Base-by-base conservation (phyloP, 306 rosid genomes). In the Gynostemma pentaphyllum region DNA sequence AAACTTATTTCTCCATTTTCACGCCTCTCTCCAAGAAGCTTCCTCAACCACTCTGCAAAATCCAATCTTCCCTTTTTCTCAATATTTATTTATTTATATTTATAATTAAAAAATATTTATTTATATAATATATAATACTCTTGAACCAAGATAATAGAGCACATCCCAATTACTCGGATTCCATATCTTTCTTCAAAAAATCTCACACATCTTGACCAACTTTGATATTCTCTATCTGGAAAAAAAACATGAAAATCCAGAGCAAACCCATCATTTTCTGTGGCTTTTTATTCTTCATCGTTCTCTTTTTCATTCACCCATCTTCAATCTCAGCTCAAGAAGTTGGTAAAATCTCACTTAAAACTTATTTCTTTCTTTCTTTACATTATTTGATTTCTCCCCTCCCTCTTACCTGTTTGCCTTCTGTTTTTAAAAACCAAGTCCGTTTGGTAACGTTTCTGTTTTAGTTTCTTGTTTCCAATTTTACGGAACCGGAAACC, bases 251-350 rank as follows among this genome's bases (percentile, higher is more conserved):
- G 55, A 12, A 64, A 29, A 10, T 34, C 4, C 45, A 27, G 22
- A 50, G 10, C 16, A 50, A 2, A 4, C 21, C 2, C 36, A 12
- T 39, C 15, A 15, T 67, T 22, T 14, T 22, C 45, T 34, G 3
- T 10, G 8, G 5, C 16, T 52, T 52, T 52, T 32, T 52, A 2
- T 22, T 37, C 14, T 21, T 7, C n/a, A 21, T 66, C 34, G 24
- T 49, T 7, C 39, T 49, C 27, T 27, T 13, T 64, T 37, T 21
- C 62, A 13, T 48, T 2, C 61, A 34, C 12, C 36, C 48, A 4
- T 50, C 34, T 34, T 51, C 62, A 22, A 39, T 50, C 50, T 29
- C 36, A 5, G 50, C 70, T 4, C 62, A 47, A 37, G 48, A 66
- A 66, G 59, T 32, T 23, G 60, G 70, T 66, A 29, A 47, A 4